Percentiles rank a stretch among this genome's conserved stretches.
Evolutionary conservation across 2,329 filamentous ascomycete genomes (phyloP).

Genomic region (Neonectria ditissima): DNA sequence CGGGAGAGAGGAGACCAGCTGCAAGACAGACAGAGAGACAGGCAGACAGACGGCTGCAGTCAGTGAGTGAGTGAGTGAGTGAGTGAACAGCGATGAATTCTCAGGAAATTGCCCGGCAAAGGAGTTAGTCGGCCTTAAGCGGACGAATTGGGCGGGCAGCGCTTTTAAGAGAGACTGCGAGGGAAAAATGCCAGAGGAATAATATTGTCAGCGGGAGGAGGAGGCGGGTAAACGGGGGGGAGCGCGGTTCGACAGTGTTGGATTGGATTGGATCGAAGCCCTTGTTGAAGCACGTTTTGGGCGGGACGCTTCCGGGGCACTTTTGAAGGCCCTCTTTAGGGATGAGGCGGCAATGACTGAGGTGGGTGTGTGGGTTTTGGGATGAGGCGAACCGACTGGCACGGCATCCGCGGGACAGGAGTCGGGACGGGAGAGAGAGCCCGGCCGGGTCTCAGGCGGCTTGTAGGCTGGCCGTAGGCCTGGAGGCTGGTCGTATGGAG

Average conservation of each 20-base stretch:
- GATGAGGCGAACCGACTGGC: constrained; percentile 6
- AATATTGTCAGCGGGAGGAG: constrained; percentile 4
- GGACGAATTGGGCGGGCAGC: constrained; percentile 10
- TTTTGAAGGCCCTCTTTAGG: constrained; percentile 10
- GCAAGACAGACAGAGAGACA: not conserved
- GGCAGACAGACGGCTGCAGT: too few species aligned
- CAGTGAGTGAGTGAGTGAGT: not conserved
- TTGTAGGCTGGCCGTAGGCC: not conserved
- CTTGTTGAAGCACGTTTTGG: constrained; percentile 6
- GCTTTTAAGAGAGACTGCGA: constrained; percentile 11
- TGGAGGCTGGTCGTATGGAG: not conserved
- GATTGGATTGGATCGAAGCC: not conserved
- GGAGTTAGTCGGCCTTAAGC: constrained; percentile 15
- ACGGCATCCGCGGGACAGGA: constrained; percentile 1
- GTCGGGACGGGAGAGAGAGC: not conserved
- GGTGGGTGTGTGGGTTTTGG: constrained; percentile 8
- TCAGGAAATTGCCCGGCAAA: constrained; percentile 5
- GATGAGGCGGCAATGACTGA: constrained; percentile 1
- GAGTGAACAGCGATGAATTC: not conserved
- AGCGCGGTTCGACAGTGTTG: constrained; percentile 1
- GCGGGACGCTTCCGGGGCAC: constrained; percentile 5
- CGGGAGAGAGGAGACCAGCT: not conserved
- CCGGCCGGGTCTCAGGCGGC: not conserved
- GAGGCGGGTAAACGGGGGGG: constrained; percentile 2
- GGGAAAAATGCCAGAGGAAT: not conserved